Percentiles rank a stretch among this genome's conserved stretches.
Evolutionary conservation across 257 asterid species (phyloP).

Genomic region (Lavandula angustifolia): DNA sequence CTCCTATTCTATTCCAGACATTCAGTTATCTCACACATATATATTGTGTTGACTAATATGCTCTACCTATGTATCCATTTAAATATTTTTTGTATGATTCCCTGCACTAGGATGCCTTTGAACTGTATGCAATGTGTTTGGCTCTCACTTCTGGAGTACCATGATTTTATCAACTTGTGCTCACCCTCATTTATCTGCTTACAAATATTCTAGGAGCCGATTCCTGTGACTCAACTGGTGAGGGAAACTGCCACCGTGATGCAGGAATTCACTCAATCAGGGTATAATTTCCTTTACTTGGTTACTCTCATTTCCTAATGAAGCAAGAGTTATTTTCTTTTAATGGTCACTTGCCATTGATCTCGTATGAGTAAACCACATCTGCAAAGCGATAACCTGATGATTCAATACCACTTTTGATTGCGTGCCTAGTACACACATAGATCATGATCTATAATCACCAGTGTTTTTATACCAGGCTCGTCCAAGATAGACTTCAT

Average conservation of each 20-base stretch:
- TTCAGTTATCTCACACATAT: not conserved
- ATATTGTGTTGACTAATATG: not conserved
- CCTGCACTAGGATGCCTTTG: constrained; percentile 3
- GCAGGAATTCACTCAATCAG: constrained; percentile 99
- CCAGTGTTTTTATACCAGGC: not conserved
- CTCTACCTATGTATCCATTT: constrained; percentile 3
- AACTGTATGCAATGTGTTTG: not conserved
- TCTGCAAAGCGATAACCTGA: not conserved
- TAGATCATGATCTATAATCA: too few relatives aligned
- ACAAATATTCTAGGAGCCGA: constrained; percentile 62
- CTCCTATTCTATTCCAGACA: not conserved
- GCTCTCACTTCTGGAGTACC: constrained; percentile 14
- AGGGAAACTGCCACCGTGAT: constrained; percentile 98
- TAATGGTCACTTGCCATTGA: constrained; percentile 1
- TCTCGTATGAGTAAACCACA: constrained; percentile 14
- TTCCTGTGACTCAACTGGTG: constrained; percentile 96
- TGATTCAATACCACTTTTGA: not conserved
- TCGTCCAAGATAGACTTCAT: not conserved
- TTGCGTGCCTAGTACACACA: not conserved
- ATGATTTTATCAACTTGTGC: constrained; percentile 21
- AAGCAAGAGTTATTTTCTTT: not conserved
- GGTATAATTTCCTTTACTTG: constrained; percentile 47
- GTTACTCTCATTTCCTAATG: constrained; percentile 2
- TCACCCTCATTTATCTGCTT: constrained; percentile 19
- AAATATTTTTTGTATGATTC: not conserved